Conservation (phyloP, 2,329 filamentous ascomycete genomes). For the Venturia aucupariae region DNA sequence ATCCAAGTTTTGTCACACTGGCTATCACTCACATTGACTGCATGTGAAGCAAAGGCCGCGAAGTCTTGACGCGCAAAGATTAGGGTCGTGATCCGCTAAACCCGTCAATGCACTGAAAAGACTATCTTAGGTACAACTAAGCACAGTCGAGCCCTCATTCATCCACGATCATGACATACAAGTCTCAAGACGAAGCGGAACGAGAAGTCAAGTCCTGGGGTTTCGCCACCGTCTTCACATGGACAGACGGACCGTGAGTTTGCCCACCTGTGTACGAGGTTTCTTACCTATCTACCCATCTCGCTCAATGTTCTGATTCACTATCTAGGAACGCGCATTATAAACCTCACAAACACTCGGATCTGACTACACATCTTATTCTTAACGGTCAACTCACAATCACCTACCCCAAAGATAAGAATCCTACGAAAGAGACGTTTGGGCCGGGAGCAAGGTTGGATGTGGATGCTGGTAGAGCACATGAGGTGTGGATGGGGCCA, state of each 20-base stretch:
- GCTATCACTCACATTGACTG: too few relatives aligned
- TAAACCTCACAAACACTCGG: conserved; percentile 54
- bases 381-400: conserved; percentile 56
- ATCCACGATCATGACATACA: neutral
- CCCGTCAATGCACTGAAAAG: neutral
- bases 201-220: conserved; percentile 59
- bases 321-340: conserved; percentile 55
- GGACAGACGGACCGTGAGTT: conserved; percentile 60
- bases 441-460: conserved; percentile 54
- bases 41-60: too few relatives aligned
- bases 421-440: conserved; percentile 48
- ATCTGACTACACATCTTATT: conserved; percentile 61
- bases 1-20: too few relatives aligned
- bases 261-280: too few relatives aligned
- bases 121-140: neutral
- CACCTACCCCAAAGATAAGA: conserved; percentile 52
- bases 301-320: too few relatives aligned
- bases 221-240: conserved; percentile 60
- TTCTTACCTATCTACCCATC: too few relatives aligned
- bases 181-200: conserved; percentile 33
- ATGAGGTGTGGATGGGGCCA: conserved; percentile 61
- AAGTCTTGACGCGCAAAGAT: too few relatives aligned
- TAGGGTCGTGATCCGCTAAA: too few relatives aligned
- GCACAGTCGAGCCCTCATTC: neutral
- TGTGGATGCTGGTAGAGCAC: conserved; percentile 52